Conservation (phyloP, 768 basidiomycete genomes). For the Pleurotus djamor region DNA sequence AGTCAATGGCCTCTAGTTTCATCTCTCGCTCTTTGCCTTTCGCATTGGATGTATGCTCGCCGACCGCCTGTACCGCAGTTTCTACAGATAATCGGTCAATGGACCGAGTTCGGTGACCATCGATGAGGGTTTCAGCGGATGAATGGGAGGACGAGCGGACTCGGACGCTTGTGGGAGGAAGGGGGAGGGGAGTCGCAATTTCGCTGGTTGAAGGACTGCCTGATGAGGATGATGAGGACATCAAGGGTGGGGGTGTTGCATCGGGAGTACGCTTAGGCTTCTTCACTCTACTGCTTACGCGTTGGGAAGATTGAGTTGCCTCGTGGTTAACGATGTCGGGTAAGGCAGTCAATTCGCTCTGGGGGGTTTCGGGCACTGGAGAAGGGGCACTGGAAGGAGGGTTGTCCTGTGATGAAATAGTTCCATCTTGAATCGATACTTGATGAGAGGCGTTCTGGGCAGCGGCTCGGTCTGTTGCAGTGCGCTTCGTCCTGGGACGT, state of each 20-base stretch:
- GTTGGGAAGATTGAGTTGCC: not conserved
- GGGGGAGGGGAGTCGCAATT: not conserved
- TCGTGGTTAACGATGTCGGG: not conserved
- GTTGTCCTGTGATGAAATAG: not conserved
- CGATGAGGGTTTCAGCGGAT: slow-evolving; percentile 32
- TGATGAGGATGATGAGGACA: not conserved
- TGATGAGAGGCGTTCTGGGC: not conserved
- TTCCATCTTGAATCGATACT: not conserved
- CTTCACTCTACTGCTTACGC: not conserved
- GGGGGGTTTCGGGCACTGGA: not conserved
- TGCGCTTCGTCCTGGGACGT: slow-evolving; percentile 17
- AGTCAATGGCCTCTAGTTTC: not conserved
- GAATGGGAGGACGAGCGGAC: slow-evolving; percentile 36
- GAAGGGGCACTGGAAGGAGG: not conserved
- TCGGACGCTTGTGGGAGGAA: slow-evolving; percentile 14
- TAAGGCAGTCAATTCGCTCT: not conserved
- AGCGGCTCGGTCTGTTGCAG: not conserved
- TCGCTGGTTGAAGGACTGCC: not conserved
- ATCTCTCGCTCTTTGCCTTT: not conserved
- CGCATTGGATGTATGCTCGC: not conserved
- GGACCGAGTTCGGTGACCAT: slow-evolving; percentile 4
- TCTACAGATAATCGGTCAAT: not conserved
- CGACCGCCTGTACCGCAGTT: not conserved
- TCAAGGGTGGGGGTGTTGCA: not conserved
- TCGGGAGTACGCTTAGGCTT: not conserved